phyloP scores from a whole-genome alignment of 805 yeast species.

The Starmerella vaccinii region DNA sequence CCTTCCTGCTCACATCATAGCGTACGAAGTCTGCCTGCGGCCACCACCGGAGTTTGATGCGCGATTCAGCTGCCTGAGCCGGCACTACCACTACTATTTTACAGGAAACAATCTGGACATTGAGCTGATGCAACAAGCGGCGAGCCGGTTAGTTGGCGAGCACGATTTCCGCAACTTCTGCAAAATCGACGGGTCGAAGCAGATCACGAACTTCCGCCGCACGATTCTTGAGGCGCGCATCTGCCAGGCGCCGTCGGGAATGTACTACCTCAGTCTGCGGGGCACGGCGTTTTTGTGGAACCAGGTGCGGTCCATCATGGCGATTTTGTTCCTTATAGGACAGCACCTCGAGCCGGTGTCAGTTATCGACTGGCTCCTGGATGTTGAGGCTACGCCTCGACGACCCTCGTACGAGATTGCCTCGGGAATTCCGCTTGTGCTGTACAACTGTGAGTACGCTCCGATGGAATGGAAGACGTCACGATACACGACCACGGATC shows the following conservation, averaged over 20 bases:
- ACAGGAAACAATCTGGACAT: constrained; percentile 41
- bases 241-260: constrained; percentile 26
- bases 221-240: constrained; percentile 48
- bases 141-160: constrained; percentile 50
- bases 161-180: constrained; percentile 94
- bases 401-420: constrained; percentile 85
- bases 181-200: constrained; percentile 88
- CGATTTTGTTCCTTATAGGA: constrained; percentile 68
- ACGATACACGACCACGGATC: constrained; percentile 21
- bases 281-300: constrained; percentile 97
- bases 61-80: constrained; percentile 72
- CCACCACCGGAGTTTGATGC: constrained; percentile 85
- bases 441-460: constrained; percentile 74
- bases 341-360: constrained; percentile 57
- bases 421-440: constrained; percentile 71
- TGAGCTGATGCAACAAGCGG: constrained; percentile 59
- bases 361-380: constrained; percentile 48
- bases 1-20: constrained; percentile 69
- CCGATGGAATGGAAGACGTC: constrained; percentile 52
- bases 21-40: constrained; percentile 71
- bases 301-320: constrained; percentile 94
- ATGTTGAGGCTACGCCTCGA: constrained; percentile 46
- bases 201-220: constrained; percentile 69
- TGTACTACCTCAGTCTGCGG: constrained; percentile 60
- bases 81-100: constrained; percentile 83